Percentiles rank a stretch among this genome's conserved stretches.
Evolutionary conservation across 2,329 filamentous ascomycete species (phyloP).

Genomic region (Fusarium lyarnte): DNA sequence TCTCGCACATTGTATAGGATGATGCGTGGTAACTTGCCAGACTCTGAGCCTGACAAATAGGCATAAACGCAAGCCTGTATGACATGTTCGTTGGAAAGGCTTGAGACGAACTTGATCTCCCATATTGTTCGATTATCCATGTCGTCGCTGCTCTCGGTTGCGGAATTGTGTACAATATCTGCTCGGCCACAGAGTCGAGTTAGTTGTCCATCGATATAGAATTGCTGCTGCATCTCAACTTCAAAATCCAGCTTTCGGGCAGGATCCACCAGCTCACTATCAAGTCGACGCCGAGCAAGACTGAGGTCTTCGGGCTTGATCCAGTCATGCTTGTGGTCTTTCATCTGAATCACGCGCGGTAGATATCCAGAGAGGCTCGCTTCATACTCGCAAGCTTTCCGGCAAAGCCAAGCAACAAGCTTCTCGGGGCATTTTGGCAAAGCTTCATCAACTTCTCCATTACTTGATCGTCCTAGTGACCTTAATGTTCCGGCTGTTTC

Average conservation of each 20-base stretch:
- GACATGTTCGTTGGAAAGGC: slow-evolving; percentile 39
- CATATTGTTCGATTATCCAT: slow-evolving; percentile 28
- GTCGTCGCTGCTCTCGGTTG: not conserved
- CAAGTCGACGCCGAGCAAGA: slow-evolving; percentile 33
- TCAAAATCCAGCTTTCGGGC: slow-evolving; percentile 8
- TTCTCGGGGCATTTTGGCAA: not conserved
- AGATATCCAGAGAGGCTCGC: slow-evolving; percentile 36
- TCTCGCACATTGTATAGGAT: slow-evolving; percentile 44
- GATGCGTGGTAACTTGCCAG: slow-evolving; percentile 20
- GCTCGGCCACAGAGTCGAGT: slow-evolving; percentile 19
- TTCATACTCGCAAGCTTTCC: slow-evolving; percentile 41
- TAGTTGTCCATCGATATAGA: not conserved
- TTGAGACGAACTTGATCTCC: slow-evolving; percentile 46
- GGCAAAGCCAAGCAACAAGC: slow-evolving; percentile 40
- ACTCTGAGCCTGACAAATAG: slow-evolving; percentile 26
- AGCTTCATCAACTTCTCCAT: not conserved
- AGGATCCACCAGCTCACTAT: slow-evolving; percentile 10
- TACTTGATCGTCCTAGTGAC: slow-evolving; percentile 5
- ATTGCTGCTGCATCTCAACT: not conserved
- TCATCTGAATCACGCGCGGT: slow-evolving; percentile 42
- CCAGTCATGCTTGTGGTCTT: slow-evolving; percentile 42
- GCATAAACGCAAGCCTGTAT: slow-evolving; percentile 43
- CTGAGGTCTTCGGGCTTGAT: slow-evolving; percentile 33
- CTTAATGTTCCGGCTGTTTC: slow-evolving; percentile 23
- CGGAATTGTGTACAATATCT: slow-evolving; percentile 10